Conservation (phyloP, 1,284 basidiomycete genomes). For the Sphaerobolus stellatus region DNA sequence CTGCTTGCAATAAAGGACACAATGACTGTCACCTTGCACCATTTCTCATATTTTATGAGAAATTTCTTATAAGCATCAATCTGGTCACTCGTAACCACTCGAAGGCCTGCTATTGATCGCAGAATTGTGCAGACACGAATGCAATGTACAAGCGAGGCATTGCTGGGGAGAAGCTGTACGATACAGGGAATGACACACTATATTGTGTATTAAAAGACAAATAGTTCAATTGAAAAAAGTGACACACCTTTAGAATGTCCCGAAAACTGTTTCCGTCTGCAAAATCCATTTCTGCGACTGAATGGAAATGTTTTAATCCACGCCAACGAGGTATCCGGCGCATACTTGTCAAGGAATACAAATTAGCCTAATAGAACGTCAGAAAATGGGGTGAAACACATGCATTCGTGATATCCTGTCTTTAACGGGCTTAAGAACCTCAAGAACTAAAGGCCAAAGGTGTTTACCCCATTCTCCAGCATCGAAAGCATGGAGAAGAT, state of each 20-base stretch:
- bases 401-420: not conserved
- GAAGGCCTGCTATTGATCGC: not conserved
- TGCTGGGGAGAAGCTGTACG: not conserved
- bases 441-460: not conserved
- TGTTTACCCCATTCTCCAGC: not conserved
- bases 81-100: not conserved
- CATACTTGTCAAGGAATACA: not conserved
- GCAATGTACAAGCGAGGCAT: not conserved
- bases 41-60: not conserved
- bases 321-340: not conserved
- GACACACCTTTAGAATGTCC: not conserved
- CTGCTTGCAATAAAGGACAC: not conserved
- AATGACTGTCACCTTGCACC: not conserved
- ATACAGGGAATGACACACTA: not conserved
- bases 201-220: not conserved
- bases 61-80: not conserved
- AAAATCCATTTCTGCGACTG: not conserved
- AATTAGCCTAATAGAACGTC: not conserved
- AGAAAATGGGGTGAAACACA: no score
- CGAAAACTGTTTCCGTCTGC: not conserved
- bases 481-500: not conserved
- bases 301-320: not conserved
- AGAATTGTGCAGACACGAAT: not conserved
- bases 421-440: not conserved
- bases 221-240: not conserved